Percentiles rank a stretch among this genome's conserved stretches.
Evolutionary conservation across 2,329 filamentous ascomycete genomes (phyloP).

Genomic region (Teratosphaeria viscida): DNA sequence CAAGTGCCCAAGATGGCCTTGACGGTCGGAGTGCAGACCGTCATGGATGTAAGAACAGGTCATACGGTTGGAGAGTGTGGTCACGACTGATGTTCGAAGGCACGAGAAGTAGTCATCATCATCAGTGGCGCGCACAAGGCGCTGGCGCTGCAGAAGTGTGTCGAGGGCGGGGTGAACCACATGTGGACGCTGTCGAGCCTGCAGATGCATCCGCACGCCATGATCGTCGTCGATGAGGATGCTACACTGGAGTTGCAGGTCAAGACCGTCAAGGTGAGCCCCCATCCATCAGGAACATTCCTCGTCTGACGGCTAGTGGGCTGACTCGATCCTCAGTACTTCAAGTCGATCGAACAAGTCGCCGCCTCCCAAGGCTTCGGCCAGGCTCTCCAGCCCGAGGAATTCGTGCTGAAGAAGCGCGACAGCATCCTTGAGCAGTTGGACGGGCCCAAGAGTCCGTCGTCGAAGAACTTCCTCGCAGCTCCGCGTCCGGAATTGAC

Average conservation of each 20-base stretch:
- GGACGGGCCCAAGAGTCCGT: conserved; percentile 18
- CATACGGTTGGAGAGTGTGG: not conserved
- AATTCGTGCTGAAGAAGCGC: conserved; percentile 22
- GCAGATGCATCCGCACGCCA: conserved; percentile 69
- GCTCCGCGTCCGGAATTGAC: conserved; percentile 9
- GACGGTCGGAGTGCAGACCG: conserved; percentile 75
- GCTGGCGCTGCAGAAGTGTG: conserved; percentile 64
- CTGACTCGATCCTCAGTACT: conserved; percentile 28
- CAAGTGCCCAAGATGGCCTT: conserved; percentile 72
- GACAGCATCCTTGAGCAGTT: conserved; percentile 27
- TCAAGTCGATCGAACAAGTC: conserved; percentile 41
- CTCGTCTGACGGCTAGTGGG: not conserved
- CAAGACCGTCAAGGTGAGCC: conserved; percentile 31
- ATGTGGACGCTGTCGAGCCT: conserved; percentile 83
- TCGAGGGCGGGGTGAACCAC: conserved; percentile 75
- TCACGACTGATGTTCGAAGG: conserved; percentile 25
- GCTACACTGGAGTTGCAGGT: conserved; percentile 39
- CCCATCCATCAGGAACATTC: not conserved
- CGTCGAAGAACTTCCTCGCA: conserved; percentile 12
- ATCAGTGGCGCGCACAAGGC: conserved; percentile 75
- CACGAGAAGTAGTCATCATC: conserved; percentile 71
- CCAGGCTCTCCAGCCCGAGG: conserved; percentile 31
- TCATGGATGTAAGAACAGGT: conserved; percentile 50
- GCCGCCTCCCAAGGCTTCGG: conserved; percentile 35
- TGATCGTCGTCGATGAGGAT: conserved; percentile 77